Evolutionary conservation across 179 eudicot genomes (phyloP).

Genomic region (Monotropa hypopitys): DNA sequence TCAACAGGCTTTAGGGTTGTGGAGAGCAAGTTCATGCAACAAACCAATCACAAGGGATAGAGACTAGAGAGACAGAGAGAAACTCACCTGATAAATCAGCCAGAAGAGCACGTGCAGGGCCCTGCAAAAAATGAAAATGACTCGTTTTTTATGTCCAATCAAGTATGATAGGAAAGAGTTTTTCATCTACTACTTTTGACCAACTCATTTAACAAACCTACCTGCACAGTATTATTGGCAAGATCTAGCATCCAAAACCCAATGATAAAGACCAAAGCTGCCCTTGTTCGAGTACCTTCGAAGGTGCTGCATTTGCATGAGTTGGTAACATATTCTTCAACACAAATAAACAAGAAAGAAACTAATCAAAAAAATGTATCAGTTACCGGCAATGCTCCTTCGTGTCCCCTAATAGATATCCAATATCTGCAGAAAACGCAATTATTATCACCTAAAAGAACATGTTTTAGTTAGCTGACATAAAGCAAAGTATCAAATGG

Average conservation of each 20-base stretch:
- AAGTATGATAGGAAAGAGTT: neutral
- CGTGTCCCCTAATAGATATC: slow-evolving; percentile 84
- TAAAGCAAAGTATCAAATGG: slow-evolving; percentile 6
- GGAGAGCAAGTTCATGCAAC: neutral
- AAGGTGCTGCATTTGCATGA: slow-evolving; percentile 45
- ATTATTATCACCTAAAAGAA: slow-evolving; percentile 76
- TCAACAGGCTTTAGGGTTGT: neutral
- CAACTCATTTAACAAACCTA: slow-evolving; percentile 13
- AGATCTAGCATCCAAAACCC: slow-evolving; percentile 97
- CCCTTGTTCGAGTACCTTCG: slow-evolving; percentile 87
- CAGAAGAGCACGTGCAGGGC: slow-evolving; percentile 97
- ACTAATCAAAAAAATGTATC: neutral
- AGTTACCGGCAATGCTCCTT: slow-evolving; percentile 86
- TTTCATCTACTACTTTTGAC: neutral
- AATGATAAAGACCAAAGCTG: slow-evolving; percentile 67
- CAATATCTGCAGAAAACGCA: slow-evolving; percentile 99
- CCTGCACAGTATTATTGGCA: slow-evolving; percentile 98
- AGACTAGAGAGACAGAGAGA: neutral
- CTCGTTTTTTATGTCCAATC: neutral
- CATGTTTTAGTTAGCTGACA: slow-evolving; percentile 30
- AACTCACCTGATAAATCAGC: slow-evolving; percentile 79
- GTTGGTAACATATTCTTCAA: neutral
- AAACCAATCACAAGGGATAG: neutral
- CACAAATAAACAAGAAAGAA: neutral
- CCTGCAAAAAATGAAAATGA: slow-evolving; percentile 31